phyloP scores from a whole-genome alignment of 1,139 yeast genomes.

The Hyphopichia pseudoburtonii region DNA sequence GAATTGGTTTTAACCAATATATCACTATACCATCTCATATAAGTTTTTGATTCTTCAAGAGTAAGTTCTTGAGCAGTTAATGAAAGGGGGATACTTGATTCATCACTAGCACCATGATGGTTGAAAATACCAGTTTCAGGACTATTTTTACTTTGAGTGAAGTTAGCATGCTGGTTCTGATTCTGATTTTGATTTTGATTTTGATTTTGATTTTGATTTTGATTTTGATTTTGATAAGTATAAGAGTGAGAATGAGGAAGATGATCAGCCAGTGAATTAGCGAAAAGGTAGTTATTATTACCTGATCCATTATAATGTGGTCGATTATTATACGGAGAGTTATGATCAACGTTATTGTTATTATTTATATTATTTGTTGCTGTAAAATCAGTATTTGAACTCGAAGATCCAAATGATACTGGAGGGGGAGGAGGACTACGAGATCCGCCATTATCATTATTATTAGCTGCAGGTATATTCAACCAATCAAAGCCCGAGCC shows the following conservation, averaged over 20 bases:
- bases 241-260: not conserved
- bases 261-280: slow-evolving; percentile 15
- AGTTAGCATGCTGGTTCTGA: slow-evolving; percentile 1
- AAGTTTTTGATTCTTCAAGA: slow-evolving; percentile 65
- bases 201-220: slow-evolving; percentile 1
- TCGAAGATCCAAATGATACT: slow-evolving; percentile 19
- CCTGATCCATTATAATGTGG: not conserved
- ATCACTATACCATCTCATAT: slow-evolving; percentile 76
- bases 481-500: slow-evolving; percentile 24
- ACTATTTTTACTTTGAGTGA: slow-evolving; percentile 4
- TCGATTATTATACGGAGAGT: no score
- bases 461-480: slow-evolving; percentile 14
- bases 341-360: no score
- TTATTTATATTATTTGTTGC: slow-evolving; percentile 4
- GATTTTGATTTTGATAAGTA: not conserved
- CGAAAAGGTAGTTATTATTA: slow-evolving; percentile 7
- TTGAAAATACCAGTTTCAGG: no score
- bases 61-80: slow-evolving; percentile 62
- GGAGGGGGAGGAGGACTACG: slow-evolving; percentile 20
- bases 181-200: slow-evolving; percentile 1
- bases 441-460: slow-evolving; percentile 16
- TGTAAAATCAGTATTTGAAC: slow-evolving; percentile 2
- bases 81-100: slow-evolving; percentile 53
- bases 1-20: slow-evolving; percentile 58
- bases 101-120: no score